These are phyloP conservation scores for Pulveroboletus sp. DNA, from an alignment of 768 basidiomycete species.

Conservation along the genomic window DNA sequence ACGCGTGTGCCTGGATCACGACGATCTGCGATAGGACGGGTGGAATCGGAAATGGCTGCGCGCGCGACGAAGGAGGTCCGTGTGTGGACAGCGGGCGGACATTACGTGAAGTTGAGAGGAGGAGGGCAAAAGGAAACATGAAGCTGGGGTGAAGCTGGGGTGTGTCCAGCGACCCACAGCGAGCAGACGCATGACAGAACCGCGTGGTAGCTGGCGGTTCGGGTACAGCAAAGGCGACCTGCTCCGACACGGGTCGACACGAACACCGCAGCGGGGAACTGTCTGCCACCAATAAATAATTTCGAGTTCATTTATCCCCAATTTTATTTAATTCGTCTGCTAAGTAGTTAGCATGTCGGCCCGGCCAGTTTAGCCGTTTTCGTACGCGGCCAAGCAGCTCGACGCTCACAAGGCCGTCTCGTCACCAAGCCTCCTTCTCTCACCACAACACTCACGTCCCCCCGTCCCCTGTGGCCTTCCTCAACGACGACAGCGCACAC, in stretches of 20 bases:
- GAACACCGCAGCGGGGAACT: no score
- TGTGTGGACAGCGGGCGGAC: neutral
- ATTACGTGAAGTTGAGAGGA: conserved; percentile 2
- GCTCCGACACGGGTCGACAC: no score
- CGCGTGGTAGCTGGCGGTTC: conserved; percentile 2
- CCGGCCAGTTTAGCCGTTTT: conserved; percentile 12
- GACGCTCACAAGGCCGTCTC: conserved; percentile 16
- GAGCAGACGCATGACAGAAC: conserved; percentile 11
- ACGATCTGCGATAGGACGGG: conserved; percentile 15
- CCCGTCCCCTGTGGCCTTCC: conserved; percentile 2
- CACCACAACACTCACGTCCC: conserved; percentile 14
- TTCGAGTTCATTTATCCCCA: no score
- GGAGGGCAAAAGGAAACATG: conserved; percentile 11
- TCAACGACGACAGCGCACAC: conserved; percentile 9
- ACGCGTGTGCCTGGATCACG: neutral
- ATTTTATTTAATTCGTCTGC: neutral
- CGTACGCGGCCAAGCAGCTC: conserved; percentile 10
- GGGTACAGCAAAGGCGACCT: no score
- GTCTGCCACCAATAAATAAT: no score
- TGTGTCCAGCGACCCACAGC: neutral
- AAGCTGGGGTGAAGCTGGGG: conserved; percentile 7
- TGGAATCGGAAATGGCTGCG: conserved; percentile 6
- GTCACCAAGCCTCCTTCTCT: conserved; percentile 18
- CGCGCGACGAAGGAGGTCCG: conserved; percentile 2
- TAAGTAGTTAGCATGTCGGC: conserved; percentile 6